A percentile compares a stretch with the other conserved stretches of the same genome.
These are phyloP conservation scores for Mikania micrantha DNA, from an alignment of 129 eudicot genomes.

Conservation along the genomic window DNA sequence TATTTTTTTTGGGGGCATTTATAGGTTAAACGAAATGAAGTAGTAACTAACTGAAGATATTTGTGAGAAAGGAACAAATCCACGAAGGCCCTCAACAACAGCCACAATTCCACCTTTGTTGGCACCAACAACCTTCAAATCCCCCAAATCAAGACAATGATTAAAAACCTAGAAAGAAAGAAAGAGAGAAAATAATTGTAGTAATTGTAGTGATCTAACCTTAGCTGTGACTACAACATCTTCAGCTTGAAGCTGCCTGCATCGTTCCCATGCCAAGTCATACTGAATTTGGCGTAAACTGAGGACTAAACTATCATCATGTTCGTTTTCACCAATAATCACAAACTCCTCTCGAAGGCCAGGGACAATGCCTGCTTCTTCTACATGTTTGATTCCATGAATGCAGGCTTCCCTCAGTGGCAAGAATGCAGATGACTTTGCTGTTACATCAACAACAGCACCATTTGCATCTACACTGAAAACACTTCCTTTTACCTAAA, in stretches of 20 bases:
- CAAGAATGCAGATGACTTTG: conserved; percentile 80
- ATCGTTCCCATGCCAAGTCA: conserved; percentile 94
- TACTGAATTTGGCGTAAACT: conserved; percentile 67
- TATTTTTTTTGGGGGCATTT: no score
- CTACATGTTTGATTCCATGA: conserved; percentile 49
- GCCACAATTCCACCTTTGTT: conserved; percentile 97
- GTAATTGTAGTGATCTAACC: no score
- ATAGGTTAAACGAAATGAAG: neutral
- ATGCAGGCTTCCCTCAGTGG: conserved; percentile 66
- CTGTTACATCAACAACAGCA: conserved; percentile 70
- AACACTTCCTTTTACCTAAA: conserved; percentile 82
- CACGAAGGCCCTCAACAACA: conserved; percentile 82
- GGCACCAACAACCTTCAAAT: conserved; percentile 83
- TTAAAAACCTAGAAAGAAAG: no score
- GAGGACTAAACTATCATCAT: conserved; percentile 71
- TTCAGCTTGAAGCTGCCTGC: conserved; percentile 93
- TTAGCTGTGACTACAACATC: conserved; percentile 76
- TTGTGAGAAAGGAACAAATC: conserved; percentile 92
- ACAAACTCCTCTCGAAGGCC: conserved; percentile 68
- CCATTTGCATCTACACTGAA: conserved; percentile 59
- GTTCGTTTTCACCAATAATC: conserved; percentile 62
- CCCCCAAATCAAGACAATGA: no score
- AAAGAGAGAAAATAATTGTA: no score
- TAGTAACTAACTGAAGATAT: conserved; percentile 52
- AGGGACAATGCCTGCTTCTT: conserved; percentile 82